A percentile compares a stretch with the other conserved stretches of the same genome.
These are phyloP conservation scores for Backusella westeae DNA, from an alignment of 192 early-diverging fungal genomes.

Conservation along the genomic window DNA sequence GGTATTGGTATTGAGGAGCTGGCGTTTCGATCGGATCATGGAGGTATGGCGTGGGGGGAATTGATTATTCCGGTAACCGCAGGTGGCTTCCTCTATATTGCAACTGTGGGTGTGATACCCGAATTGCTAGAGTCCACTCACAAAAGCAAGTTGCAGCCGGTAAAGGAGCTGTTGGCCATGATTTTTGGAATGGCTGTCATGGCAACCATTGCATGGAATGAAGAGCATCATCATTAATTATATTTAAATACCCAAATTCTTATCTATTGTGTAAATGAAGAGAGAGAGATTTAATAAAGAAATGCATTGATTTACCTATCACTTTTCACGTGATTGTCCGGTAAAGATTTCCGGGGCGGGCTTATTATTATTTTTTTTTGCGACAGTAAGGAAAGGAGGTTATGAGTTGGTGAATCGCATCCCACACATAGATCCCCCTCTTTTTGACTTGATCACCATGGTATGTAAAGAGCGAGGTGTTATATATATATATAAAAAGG, in stretches of 20 bases:
- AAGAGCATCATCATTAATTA: slow-evolving; percentile 26
- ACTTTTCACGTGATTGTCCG: too few relatives aligned
- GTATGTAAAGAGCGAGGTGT: neutral
- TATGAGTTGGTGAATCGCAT: neutral
- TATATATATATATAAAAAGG: neutral
- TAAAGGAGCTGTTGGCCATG: slow-evolving; percentile 66
- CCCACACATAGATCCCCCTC: neutral
- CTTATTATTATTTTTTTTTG: neutral
- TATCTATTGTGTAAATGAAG: neutral
- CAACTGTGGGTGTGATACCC: slow-evolving; percentile 82
- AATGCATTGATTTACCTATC: neutral
- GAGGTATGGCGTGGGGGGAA: slow-evolving; percentile 58
- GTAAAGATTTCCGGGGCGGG: neutral
- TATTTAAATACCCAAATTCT: neutral
- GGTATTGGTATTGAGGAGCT: slow-evolving; percentile 74
- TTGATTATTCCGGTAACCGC: slow-evolving; percentile 85
- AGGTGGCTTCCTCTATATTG: slow-evolving; percentile 85
- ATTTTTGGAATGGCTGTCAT: slow-evolving; percentile 70
- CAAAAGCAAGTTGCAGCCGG: slow-evolving; percentile 48
- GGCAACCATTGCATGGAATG: slow-evolving; percentile 70
- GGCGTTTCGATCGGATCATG: slow-evolving; percentile 25
- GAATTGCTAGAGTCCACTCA: slow-evolving; percentile 65
- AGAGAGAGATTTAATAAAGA: neutral
- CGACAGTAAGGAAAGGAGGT: neutral
- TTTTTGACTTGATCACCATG: slow-evolving; percentile 19